A percentile compares a stretch with the other conserved stretches of the same genome.
Conservation (phyloP, 495 filamentous ascomycete genomes). For the Daldinia concentrica region DNA sequence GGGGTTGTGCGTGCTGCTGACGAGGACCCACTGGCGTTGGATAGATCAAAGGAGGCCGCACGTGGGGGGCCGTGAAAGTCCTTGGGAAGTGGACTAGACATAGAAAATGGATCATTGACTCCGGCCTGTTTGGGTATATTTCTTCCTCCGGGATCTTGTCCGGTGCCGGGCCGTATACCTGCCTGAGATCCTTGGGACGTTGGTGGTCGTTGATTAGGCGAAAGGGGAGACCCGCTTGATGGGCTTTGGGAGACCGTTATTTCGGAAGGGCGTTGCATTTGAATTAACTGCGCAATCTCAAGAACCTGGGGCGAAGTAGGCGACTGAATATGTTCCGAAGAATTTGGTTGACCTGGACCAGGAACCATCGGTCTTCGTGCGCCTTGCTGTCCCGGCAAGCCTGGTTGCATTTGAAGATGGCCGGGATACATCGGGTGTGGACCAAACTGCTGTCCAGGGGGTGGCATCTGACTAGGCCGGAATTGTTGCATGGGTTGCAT, state of each 20-base stretch:
- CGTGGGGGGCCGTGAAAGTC: constrained; percentile 30
- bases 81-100: constrained; percentile 15
- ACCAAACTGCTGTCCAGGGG: constrained; percentile 34
- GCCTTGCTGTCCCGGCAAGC: constrained; percentile 27
- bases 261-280: constrained; percentile 43
- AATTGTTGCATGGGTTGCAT: constrained; percentile 29
- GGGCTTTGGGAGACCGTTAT: constrained; percentile 41
- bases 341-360: constrained; percentile 17
- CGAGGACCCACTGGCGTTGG: constrained; percentile 13
- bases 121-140: not conserved
- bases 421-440: constrained; percentile 40
- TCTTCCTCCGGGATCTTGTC: constrained; percentile 3
- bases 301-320: constrained; percentile 36
- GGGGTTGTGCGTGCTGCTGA: constrained; percentile 26
- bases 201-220: constrained; percentile 21
- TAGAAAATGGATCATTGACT: constrained; percentile 14
- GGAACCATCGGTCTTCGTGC: constrained; percentile 9
- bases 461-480: constrained; percentile 38
- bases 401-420: constrained; percentile 33
- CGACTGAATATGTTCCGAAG: constrained; percentile 7
- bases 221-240: constrained; percentile 12
- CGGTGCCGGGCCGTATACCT: constrained; percentile 25
- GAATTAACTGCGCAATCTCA: constrained; percentile 37
- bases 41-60: constrained; percentile 23
- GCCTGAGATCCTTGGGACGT: constrained; percentile 24